Conservation (phyloP, 257 asterid species). For the Solanum dulcamara region DNA sequence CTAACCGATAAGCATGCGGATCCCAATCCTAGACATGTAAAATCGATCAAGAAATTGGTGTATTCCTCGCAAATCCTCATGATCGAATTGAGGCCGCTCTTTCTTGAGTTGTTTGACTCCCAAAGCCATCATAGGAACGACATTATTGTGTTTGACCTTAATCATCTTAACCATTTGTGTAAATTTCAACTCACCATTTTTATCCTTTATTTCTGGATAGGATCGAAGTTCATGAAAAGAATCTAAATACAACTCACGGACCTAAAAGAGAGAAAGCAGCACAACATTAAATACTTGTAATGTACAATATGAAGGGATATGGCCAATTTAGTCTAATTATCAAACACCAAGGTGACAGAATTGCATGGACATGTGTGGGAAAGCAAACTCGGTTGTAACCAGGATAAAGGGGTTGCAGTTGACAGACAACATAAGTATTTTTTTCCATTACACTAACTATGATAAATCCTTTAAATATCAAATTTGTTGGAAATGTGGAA, state of each 20-base stretch:
- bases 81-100: constrained; percentile 43
- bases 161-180: constrained; percentile 82
- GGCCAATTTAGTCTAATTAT: neutral
- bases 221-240: constrained; percentile 87
- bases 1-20: constrained; percentile 96
- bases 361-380: neutral
- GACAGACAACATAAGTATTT: neutral
- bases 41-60: constrained; percentile 86
- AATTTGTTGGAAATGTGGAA: neutral
- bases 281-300: neutral
- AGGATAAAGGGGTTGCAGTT: neutral
- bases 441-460: neutral
- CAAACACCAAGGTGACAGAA: neutral
- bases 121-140: constrained; percentile 97
- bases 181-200: constrained; percentile 53
- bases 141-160: constrained; percentile 92
- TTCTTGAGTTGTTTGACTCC: constrained; percentile 91
- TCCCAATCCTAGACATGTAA: constrained; percentile 90
- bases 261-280: constrained; percentile 7
- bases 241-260: constrained; percentile 89
- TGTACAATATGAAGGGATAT: neutral
- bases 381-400: neutral
- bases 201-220: constrained; percentile 58
- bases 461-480: neutral
- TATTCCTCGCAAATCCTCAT: constrained; percentile 54